Percentiles rank a stretch among this genome's conserved stretches.
These are phyloP conservation scores for Lodderomyces margitis DNA, from an alignment of 1,139 yeast species.

Conservation along the genomic window DNA sequence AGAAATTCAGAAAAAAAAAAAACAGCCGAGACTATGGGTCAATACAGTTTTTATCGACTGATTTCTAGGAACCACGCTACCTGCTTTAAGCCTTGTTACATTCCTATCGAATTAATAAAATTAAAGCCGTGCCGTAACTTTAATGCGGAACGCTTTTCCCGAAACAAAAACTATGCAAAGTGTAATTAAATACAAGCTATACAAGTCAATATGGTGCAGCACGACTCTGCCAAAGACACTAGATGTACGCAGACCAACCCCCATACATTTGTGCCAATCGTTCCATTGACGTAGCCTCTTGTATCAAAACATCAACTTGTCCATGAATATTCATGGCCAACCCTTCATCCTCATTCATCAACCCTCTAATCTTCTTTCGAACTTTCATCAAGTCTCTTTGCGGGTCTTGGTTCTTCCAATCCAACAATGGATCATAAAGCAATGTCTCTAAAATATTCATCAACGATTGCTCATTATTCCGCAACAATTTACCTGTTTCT, in stretches of 20 bases:
- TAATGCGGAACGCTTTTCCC: no score
- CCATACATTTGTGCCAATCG: constrained; percentile 83
- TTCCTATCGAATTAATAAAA: no score
- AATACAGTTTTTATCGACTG: no score
- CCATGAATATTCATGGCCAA: constrained; percentile 88
- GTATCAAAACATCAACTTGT: constrained; percentile 86
- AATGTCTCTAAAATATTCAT: constrained; percentile 93
- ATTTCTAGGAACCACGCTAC: no score
- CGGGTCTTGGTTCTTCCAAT: constrained; percentile 57
- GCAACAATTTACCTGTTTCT: constrained; percentile 69
- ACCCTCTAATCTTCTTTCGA: constrained; percentile 79
- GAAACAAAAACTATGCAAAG: no score
- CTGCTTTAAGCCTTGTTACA: no score
- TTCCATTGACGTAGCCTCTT: constrained; percentile 73
- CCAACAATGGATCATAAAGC: constrained; percentile 86
- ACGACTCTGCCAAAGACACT: background rate
- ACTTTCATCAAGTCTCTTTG: constrained; percentile 72
- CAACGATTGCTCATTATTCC: constrained; percentile 81
- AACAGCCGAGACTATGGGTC: no score
- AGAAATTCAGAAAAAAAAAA: no score
- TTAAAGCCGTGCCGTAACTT: no score
- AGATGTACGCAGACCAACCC: constrained; percentile 81
- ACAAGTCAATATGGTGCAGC: background rate
- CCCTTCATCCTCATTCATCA: constrained; percentile 74
- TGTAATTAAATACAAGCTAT: no score